Conservation (phyloP, 768 basidiomycete species). For the Phallus indusiatus region DNA sequence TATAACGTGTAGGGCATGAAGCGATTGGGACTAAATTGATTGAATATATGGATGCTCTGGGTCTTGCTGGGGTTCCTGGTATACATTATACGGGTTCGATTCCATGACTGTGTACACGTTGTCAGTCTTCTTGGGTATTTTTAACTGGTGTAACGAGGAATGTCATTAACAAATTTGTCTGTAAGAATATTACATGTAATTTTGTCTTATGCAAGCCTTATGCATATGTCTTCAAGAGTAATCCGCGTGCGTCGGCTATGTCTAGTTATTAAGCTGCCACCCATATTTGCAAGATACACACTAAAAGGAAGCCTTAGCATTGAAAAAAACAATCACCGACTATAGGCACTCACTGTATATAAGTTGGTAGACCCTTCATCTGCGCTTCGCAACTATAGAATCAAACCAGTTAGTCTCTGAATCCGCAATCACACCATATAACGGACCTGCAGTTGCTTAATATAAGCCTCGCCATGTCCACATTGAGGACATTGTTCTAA, state of each 20-base stretch:
- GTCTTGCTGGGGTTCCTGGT: neutral
- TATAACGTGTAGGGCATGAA: neutral
- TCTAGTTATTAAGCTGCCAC: slow-evolving; percentile 74
- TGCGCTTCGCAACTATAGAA: slow-evolving; percentile 67
- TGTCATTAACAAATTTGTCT: too few relatives aligned
- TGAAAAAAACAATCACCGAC: neutral
- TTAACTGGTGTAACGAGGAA: too few relatives aligned
- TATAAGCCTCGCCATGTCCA: slow-evolving; percentile 76
- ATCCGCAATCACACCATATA: neutral
- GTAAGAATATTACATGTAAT: too few relatives aligned
- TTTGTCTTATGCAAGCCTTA: too few relatives aligned
- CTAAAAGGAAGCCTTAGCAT: slow-evolving; percentile 25
- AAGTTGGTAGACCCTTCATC: slow-evolving; percentile 94
- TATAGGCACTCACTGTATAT: slow-evolving; percentile 61
- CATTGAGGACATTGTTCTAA: slow-evolving; percentile 86
- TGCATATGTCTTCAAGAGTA: too few relatives aligned
- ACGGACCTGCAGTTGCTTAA: slow-evolving; percentile 79
- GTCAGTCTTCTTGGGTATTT: neutral
- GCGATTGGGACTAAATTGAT: neutral
- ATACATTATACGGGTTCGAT: neutral
- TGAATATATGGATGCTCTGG: neutral
- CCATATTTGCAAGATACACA: slow-evolving; percentile 69
- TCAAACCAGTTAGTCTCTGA: neutral
- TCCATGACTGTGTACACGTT: neutral
- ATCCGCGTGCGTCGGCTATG: neutral